Evolutionary conservation across 176 grass and related monocot species (phyloP), one percentile per base, ranked within the genome.

Genomic region (Areca catechu): DNA sequence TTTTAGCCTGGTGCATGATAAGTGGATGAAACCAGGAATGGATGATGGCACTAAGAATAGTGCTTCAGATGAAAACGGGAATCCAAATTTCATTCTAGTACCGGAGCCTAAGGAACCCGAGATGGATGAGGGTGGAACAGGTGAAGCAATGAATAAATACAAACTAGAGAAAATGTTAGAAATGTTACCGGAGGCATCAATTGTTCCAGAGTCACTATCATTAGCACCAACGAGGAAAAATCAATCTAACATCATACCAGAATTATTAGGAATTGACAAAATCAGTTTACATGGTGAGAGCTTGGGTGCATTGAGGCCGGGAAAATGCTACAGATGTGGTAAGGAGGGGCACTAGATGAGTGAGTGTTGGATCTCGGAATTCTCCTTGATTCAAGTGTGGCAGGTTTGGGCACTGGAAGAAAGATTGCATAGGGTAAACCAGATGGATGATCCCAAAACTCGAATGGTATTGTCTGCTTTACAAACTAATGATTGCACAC

Each of bases 351-450:
- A 88, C 51, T 70, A 17, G 50, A 1, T 0, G 1, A 30, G 1
- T 1, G 18, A 73, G 15, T 76, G 34, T 72, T 53, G 65, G 48
- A 24, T 53, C 12, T 24, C 0, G 53, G 16, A 19, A 2, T 15
- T 16, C 1, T 2, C 12, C 56, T 65, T 79, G 84, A 34, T 73
- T 53, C 68, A 1, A 3, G 4, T 77, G 80, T 0, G 59, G 60
- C 1, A 18, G 37, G 54, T 34, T 24, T 0, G 76, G 72, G 51
- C 80, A 73, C 51, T 62, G 21, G 49, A 22, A 2, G 5, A 27
- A 4, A 16, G 10, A 62, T 53, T 88, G 79, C 70, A 75, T 61
- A 53, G 3, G 7, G 14, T 20, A 22, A 65, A 6, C 14, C 20
- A 4, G 71, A 19, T 29, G 0, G 47, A 19, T 73, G 5, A 21